Evolutionary conservation across 129 eudicot species (phyloP), one percentile per base, ranked within the genome.

Genomic region (Flaveria trinervia): DNA sequence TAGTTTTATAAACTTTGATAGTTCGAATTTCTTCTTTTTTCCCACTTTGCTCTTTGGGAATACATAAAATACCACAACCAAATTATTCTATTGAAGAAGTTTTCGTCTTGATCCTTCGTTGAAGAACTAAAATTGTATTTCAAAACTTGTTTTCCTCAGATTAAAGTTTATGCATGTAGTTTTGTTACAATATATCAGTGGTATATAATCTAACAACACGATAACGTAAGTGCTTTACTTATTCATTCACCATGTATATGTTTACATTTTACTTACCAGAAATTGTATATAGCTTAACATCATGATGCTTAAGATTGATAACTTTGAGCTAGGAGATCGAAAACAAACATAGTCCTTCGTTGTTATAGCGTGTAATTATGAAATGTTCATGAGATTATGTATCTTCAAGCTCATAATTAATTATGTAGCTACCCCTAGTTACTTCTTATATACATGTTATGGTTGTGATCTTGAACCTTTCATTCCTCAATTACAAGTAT

Each of bases 381-480:
- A 15, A 60, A 18, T 51, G 43, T 62, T 28, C 36, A 71, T 28
- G 46, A 15, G 48, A 39, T 72, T 65, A 60, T 36, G 28, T 36
- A 5, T 13, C 10, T 5, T 71, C 13, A 14, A 33, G 41, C 15
- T 43, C 13, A 39, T 61, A 6, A 46, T n/a, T 61, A 10, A 28
- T 11, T 11, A 71, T 45, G 49, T 45, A 45, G 22, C 51, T 10
- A 68, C 33, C 22, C 61, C 23, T 66, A 56, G 43, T 13, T 28
- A 71, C 51, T 18, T 36, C 41, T 36, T 36, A 5, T 36, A 36
- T 41, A 30, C 36, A 15, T 36, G 26, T 11, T 50, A 11, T 22
- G 39, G 28, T 39, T 54, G 49, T 68, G 70, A 77, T 68, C 41
- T 69, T 77, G 60, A 69, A 25, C 22, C 48, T 56, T 46, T 26